These are phyloP conservation scores for Pyrenula massariospora DNA, from an alignment of 495 filamentous ascomycete species.

Conservation along the genomic window DNA sequence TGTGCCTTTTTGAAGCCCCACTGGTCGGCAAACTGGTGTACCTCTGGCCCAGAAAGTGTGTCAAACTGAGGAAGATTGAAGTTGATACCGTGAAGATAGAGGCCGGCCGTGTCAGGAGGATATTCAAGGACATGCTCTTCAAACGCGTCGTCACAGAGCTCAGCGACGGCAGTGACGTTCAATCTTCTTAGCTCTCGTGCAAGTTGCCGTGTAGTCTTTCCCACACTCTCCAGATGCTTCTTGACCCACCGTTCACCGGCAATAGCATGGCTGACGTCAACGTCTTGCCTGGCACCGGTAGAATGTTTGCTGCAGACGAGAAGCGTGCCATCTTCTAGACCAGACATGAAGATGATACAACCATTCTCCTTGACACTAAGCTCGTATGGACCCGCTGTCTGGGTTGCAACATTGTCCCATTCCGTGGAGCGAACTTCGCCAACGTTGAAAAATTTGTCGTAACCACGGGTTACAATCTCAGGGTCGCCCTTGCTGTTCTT, in stretches of 20 bases:
- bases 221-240: slow-evolving; percentile 59
- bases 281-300: slow-evolving; percentile 61
- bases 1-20: slow-evolving; percentile 93
- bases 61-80: slow-evolving; percentile 81
- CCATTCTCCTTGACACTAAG: slow-evolving; percentile 96
- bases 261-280: slow-evolving; percentile 64
- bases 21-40: slow-evolving; percentile 78
- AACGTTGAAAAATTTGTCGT: slow-evolving; percentile 98
- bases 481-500: slow-evolving; percentile 43
- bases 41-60: slow-evolving; percentile 65
- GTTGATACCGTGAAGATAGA: slow-evolving; percentile 95
- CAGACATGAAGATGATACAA: slow-evolving; percentile 95
- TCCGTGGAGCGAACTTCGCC: slow-evolving; percentile 64
- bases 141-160: slow-evolving; percentile 91
- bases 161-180: slow-evolving; percentile 88
- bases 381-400: slow-evolving; percentile 85
- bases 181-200: slow-evolving; percentile 61
- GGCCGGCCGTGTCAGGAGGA: slow-evolving; percentile 66
- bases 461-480: slow-evolving; percentile 78
- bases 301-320: slow-evolving; percentile 98
- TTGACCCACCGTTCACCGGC: slow-evolving; percentile 82
- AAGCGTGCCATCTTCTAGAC: slow-evolving; percentile 73
- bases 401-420: slow-evolving; percentile 66
- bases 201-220: slow-evolving; percentile 66
- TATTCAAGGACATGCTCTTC: slow-evolving; percentile 97